Base-by-base conservation (phyloP, 768 basidiomycete species). In the Leccinum imitatum region DNA sequence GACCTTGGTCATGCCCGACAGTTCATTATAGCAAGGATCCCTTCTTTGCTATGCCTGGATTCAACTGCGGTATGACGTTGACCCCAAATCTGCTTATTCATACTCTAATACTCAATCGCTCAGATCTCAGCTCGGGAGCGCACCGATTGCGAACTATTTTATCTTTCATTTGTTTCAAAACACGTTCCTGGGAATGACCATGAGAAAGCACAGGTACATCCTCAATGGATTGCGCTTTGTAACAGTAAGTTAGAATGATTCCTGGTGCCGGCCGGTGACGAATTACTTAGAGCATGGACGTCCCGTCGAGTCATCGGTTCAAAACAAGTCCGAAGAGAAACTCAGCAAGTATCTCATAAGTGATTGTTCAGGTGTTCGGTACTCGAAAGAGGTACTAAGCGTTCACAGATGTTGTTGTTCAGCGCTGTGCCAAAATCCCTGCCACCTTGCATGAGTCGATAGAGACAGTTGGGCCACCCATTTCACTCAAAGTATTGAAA, bases 61-160 rank as follows among this genome's bases (percentile, higher is more conserved):
- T 87, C 86, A 48, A 80, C 85, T 53, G 63, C 67, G 65, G 90
- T 90, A 71, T 66, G 86, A 59, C 59, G 31, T 41, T 44, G 44
- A 19, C 30, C 48, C 25, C n/a, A 60, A 31, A 53, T 58, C 30
- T 51, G 33, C 50, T 60, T 50, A 25, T 53, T 48, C 35, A 54
- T 41, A 44, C 65, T 70, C 39, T 68, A 23, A 53, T 44, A 50
- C 48, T 39, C 25, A 27, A 31, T 51, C 17, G 10, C 56, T 61
- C 63, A 94, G 91, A 83, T 95, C 50, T 82, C 87, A 9, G 63
- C 70, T 9, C 85, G 81, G 63, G 91, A 94, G 70, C 81, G 93
- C 44, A 77, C 74, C n/a, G 93, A 95, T 67, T 84, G 86, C 53
- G 93, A 96, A 73, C 70, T 92, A 25, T 90, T 90, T 69, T 96